phyloP scores from a whole-genome alignment of 208 protist species.

The Wallacemonas rigidus region DNA sequence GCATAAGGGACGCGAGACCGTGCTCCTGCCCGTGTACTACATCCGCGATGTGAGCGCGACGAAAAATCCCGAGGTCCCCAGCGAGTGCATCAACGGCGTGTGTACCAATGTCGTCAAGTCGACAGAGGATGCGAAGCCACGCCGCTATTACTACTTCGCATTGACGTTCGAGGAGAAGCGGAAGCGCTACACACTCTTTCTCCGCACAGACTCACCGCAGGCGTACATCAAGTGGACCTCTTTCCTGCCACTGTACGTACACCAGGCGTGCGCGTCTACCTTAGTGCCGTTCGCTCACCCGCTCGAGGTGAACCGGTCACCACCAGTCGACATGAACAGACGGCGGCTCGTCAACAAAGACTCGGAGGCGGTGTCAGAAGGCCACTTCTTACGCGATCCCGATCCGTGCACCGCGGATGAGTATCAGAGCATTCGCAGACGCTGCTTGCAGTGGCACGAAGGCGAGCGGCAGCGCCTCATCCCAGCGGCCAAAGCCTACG shows the following conservation, averaged over 20 bases:
- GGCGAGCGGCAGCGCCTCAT: slow-evolving; percentile 46
- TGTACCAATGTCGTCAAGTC: slow-evolving; percentile 26
- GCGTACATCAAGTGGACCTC: slow-evolving; percentile 51
- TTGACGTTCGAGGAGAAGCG: slow-evolving; percentile 50
- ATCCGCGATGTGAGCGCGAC: slow-evolving; percentile 41
- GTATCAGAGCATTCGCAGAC: slow-evolving; percentile 28
- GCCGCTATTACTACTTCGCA: slow-evolving; percentile 53
- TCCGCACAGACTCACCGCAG: slow-evolving; percentile 37
- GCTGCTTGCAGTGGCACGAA: slow-evolving; percentile 53
- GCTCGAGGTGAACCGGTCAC: slow-evolving; percentile 27
- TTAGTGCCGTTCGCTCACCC: slow-evolving; percentile 55
- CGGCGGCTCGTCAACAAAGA: slow-evolving; percentile 26
- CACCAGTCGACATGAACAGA: slow-evolving; percentile 29
- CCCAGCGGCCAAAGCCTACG: neutral
- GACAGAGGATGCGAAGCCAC: neutral
- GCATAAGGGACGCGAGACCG: slow-evolving; percentile 18
- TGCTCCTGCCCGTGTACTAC: slow-evolving; percentile 53
- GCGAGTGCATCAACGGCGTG: slow-evolving; percentile 30
- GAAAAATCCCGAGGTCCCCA: slow-evolving; percentile 45
- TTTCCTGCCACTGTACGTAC: slow-evolving; percentile 47
- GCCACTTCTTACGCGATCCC: slow-evolving; percentile 25
- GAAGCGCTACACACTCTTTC: slow-evolving; percentile 53
- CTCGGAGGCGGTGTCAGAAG: slow-evolving; percentile 23
- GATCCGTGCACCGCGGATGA: slow-evolving; percentile 32
- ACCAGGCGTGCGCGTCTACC: slow-evolving; percentile 41